Base-by-base conservation (phyloP, 1,284 basidiomycete genomes). In the Papiliotrema fonsecae region DNA sequence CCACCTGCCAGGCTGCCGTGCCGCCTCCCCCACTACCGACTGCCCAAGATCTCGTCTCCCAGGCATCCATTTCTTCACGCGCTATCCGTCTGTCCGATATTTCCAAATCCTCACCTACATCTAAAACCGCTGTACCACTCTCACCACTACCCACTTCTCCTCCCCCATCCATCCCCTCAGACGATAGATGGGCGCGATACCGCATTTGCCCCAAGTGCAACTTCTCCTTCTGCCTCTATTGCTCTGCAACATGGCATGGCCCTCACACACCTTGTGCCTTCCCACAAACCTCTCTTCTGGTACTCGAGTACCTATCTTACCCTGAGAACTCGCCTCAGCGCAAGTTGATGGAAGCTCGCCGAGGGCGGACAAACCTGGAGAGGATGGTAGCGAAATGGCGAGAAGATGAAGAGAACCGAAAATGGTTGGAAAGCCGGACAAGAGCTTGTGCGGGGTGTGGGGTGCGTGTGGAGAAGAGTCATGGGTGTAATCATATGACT, bases 401-500 rank as follows among this genome's bases (percentile, higher is more conserved):
- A 28, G 70, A 73, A 47, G 66, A 70, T 47, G 60, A 69, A 46
- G 59, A 58, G 52, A 73, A 73, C 49, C 61, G 52, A 34, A 52
- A 58, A 36, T 73, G 70, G 72, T 47, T 73, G 14, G 60, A 66
- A 18, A 51, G 50, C 22, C 60, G 57, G 35, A 70, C 70, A 7
- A 58, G 64, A 18, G 54, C 58, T 26, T 74, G 72, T 55, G 55
- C 69, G 2, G 64, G 65, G 13, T 74, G 72, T 52, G 57, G 60
- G 1, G 67, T 68, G n/a, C 46, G 61, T 21, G 67, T 72, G 7
- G 66, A 74, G 47, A 73, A 73, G 58, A 67, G 61, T 48, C 60
- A 65, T 35, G 72, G 72, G 13, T 74, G 72, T 50, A 74, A 74
- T 57, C 72, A 74, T 45, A 72, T 74, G 65, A 69, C 65, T 2